Base-by-base conservation (phyloP, 1,284 basidiomycete species). In the Hymenochaete sp. region DNA sequence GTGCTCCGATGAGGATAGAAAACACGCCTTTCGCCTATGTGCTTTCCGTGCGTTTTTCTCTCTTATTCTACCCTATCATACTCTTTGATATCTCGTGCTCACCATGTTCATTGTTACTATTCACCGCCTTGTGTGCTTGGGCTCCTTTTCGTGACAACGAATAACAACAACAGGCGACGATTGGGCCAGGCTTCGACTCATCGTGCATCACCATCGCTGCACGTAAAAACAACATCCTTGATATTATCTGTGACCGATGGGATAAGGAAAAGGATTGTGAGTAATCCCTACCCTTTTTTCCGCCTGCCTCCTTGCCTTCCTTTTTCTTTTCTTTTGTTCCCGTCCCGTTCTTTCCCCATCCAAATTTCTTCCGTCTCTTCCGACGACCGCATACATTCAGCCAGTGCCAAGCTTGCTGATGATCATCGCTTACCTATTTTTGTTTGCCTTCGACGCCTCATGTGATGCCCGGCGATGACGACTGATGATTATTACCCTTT, bases 191-290 rank as follows among this genome's bases (percentile, higher is more conserved):
- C 16, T 59, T 58, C 43, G 52, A 52, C 37, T 53, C 56, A 11
- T 56, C 56, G 27, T 55, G 53, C 47, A 59, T 59, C 42, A 59
- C 57, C 28, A 58, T 59, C 25, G 53, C 57, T 19, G 53, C 53
- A 11, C 57, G 53, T 38, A 55, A 53, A 44, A 56, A 52, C 16
- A 58, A 57, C 32, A 50, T 53, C 29, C 42, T 59, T 28, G 52
- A 54, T 21, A 57, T 59, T 28, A 52, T 59, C 21, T 57, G 56
- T 4, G 57, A 59, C 45, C 51, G 57, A 24, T 59, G 56, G 56
- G 57, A 59, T 47, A 41, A 48, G 49, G 57, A 59, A 44, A 54
- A 52, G 35, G 57, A 57, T 32, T 56, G 57, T 59, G 43, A 53
- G 57, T 56, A 13, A 21, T 2, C 16, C 29, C 41, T 42, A n/a